A percentile compares a stretch with the other conserved stretches of the same genome.
phyloP scores from a whole-genome alignment of 2,329 filamentous ascomycete species.

The Epichloe sp. region DNA sequence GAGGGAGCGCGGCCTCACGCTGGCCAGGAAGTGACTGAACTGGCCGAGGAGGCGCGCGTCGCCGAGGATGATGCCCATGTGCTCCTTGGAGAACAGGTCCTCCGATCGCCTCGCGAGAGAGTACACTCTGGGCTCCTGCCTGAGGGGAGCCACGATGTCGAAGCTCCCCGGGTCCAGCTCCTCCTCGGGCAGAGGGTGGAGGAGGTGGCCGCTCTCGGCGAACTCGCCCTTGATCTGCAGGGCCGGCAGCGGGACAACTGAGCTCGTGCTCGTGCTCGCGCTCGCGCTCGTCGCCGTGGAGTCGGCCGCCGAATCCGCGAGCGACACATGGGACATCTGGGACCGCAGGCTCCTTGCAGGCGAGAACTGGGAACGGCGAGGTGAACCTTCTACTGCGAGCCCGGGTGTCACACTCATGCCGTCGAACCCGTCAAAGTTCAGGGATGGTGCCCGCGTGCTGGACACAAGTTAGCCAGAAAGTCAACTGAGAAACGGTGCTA shows the following conservation, averaged over 20 bases:
- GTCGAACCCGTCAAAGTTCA: constrained; percentile 2
- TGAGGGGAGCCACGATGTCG: background rate
- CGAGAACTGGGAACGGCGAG: background rate
- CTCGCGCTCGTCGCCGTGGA: background rate
- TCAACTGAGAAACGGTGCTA: background rate
- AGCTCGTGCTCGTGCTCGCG: background rate
- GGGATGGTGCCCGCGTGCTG: background rate
- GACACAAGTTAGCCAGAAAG: background rate
- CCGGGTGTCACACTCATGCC: background rate
- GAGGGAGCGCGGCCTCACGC: constrained; percentile 46
- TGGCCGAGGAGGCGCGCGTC: constrained; percentile 48
- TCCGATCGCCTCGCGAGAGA: constrained; percentile 53
- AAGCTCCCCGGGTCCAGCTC: constrained; percentile 1
- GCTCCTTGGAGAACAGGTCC: constrained; percentile 50
- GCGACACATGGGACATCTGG: background rate
- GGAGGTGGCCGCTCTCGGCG: background rate
- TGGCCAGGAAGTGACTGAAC: constrained; percentile 55
- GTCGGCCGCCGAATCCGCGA: background rate
- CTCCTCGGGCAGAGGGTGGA: background rate
- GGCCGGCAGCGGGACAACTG: background rate
- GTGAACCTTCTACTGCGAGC: background rate
- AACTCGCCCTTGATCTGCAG: background rate
- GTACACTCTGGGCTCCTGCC: constrained; percentile 14
- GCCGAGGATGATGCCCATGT: constrained; percentile 51
- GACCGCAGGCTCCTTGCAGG: background rate